Percentiles rank a stretch among this genome's conserved stretches.
phyloP scores from a whole-genome alignment of 305 asterid genomes.

The Galium porrigens region DNA sequence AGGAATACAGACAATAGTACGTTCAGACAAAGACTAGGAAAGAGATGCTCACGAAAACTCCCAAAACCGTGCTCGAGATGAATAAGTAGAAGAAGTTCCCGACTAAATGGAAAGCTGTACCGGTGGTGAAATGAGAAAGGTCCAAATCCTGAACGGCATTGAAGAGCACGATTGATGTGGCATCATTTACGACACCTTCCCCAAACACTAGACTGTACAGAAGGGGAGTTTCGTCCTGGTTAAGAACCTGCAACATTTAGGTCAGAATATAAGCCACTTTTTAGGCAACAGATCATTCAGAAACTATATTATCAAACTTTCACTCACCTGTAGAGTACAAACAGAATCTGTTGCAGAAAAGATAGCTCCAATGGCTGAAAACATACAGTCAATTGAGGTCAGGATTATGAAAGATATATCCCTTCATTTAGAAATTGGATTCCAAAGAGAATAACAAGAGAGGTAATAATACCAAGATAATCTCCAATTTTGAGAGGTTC shows the following conservation, averaged over 20 bases:
- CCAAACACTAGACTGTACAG: constrained; percentile 92
- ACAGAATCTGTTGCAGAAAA: constrained; percentile 98
- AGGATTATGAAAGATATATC: constrained; percentile 3
- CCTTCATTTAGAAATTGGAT: neutral
- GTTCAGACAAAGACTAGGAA: constrained; percentile 10
- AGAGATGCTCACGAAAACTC: constrained; percentile 51
- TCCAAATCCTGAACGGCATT: constrained; percentile 87
- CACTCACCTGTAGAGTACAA: constrained; percentile 83
- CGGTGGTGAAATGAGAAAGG: constrained; percentile 46
- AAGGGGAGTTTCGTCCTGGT: constrained; percentile 92
- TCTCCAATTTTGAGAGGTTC: constrained; percentile 37
- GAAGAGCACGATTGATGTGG: constrained; percentile 89
- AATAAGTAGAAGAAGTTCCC: constrained; percentile 73
- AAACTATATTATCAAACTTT: constrained; percentile 10
- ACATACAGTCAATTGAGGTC: constrained; percentile 19
- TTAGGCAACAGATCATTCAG: constrained; percentile 1
- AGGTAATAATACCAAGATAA: constrained; percentile 39
- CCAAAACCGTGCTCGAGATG: constrained; percentile 58
- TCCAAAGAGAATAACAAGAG: constrained; percentile 6
- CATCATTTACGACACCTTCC: constrained; percentile 96
- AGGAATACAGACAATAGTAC: neutral
- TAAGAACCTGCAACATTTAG: constrained; percentile 52
- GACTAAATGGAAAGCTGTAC: constrained; percentile 41
- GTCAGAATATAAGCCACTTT: constrained; percentile 15
- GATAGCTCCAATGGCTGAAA: constrained; percentile 84